Percentiles rank a stretch among this genome's conserved stretches.
Conservation (phyloP, 192 early-diverging fungal genomes). For the Spinellus fusiger region DNA sequence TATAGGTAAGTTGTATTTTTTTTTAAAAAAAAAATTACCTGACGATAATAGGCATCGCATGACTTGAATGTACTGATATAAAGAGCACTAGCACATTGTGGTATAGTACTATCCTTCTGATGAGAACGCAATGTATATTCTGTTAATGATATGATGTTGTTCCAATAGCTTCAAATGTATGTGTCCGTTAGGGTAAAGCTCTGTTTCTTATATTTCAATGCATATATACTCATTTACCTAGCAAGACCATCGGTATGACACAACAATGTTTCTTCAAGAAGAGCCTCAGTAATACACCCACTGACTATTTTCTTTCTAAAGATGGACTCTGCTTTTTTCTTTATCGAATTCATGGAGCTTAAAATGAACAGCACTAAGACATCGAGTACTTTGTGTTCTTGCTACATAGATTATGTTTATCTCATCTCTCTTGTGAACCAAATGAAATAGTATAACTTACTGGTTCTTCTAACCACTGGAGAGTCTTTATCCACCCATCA, state of each 20-base stretch:
- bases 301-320: conserved; percentile 45
- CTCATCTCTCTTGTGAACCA: background rate
- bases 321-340: conserved; percentile 47
- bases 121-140: conserved; percentile 55
- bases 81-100: conserved; percentile 36
- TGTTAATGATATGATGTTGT: conserved; percentile 48
- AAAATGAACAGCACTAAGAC: conserved; percentile 45
- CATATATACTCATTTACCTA: conserved; percentile 29
- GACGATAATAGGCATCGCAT: conserved; percentile 64
- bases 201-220: too few species aligned
- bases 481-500: conserved; percentile 62
- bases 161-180: conserved; percentile 33
- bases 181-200: background rate
- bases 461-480: conserved; percentile 39
- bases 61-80: conserved; percentile 48
- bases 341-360: conserved; percentile 42
- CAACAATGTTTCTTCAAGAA: conserved; percentile 42
- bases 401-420: conserved; percentile 14
- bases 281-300: conserved; percentile 33
- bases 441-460: conserved; percentile 23
- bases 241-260: conserved; percentile 38
- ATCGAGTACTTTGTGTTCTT: conserved; percentile 43
- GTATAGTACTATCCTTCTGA: conserved; percentile 34
- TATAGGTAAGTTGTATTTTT: background rate
- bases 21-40: conserved; percentile 31